A percentile compares a stretch with the other conserved stretches of the same genome.
These are phyloP conservation scores for Gossypium longicalyx DNA, from an alignment of 345 rosid species.

Conservation along the genomic window DNA sequence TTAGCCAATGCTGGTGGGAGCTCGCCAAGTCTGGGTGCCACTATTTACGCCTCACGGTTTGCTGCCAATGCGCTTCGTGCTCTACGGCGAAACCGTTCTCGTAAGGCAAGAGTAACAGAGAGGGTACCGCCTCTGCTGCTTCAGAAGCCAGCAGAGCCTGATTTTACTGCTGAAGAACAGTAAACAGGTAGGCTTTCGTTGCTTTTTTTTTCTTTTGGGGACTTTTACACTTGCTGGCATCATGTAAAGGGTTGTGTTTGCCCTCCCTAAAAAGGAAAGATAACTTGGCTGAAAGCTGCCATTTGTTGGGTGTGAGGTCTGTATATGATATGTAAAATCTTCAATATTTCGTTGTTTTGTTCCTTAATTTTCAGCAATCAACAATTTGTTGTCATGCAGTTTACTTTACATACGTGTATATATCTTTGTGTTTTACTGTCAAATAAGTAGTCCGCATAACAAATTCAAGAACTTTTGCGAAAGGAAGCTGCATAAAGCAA, in stretches of 20 bases:
- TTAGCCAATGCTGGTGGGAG: constrained; percentile 57
- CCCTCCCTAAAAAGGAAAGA: not conserved
- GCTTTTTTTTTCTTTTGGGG: not conserved
- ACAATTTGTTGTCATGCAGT: not conserved
- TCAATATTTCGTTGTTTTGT: not conserved
- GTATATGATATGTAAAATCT: constrained; percentile 6
- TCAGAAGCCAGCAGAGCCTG: constrained; percentile 92
- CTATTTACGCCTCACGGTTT: constrained; percentile 77
- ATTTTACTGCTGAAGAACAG: constrained; percentile 59
- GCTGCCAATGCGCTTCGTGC: constrained; percentile 76
- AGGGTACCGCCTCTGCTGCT: constrained; percentile 66
- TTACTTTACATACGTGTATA: not conserved
- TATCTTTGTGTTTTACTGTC: not conserved
- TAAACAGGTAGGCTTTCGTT: not conserved
- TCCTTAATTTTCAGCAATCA: not conserved
- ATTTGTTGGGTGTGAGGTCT: not conserved
- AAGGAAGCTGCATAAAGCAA: not conserved
- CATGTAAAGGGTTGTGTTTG: not conserved
- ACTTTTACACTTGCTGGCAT: not conserved
- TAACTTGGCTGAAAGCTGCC: not conserved
- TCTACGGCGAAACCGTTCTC: constrained; percentile 43
- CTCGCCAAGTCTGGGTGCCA: constrained; percentile 84
- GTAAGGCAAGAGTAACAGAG: constrained; percentile 54
- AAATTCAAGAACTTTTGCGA: not conserved
- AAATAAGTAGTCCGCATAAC: not conserved